Percentiles rank a stretch among this genome's conserved stretches.
Conservation (phyloP, 2,329 filamentous ascomycete genomes). For the Blastomyces silverae region DNA sequence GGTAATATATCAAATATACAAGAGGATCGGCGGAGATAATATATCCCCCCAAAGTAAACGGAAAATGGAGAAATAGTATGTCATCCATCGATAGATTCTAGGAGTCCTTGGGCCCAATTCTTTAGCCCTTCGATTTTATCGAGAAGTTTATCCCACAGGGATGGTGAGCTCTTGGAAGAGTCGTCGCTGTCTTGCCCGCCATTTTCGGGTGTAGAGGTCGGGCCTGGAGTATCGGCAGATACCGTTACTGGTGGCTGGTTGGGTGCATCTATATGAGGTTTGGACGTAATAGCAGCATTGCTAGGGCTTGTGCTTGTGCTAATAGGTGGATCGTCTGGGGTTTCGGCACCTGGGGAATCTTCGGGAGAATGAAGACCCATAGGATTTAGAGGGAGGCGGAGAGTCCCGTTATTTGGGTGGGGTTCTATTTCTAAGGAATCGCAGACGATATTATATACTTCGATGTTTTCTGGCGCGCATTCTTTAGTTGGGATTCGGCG, state of each 20-base stretch:
- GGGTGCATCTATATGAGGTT: not conserved
- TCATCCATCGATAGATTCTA: not conserved
- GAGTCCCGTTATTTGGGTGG: slow-evolving; percentile 77
- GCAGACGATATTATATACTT: slow-evolving; percentile 92
- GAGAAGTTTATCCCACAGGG: slow-evolving; percentile 33
- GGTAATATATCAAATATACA: not conserved
- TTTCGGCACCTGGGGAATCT: slow-evolving; percentile 28
- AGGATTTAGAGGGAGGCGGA: slow-evolving; percentile 47
- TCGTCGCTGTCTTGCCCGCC: slow-evolving; percentile 22
- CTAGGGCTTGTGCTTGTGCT: slow-evolving; percentile 10
- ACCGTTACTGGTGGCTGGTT: not conserved
- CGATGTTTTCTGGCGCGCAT: slow-evolving; percentile 65
- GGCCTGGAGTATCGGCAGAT: not conserved
- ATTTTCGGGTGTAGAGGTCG: not conserved
- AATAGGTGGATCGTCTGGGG: slow-evolving; percentile 31
- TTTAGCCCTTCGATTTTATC: slow-evolving; percentile 33
- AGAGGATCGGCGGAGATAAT: not conserved
- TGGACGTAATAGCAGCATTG: slow-evolving; percentile 15
- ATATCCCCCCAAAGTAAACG: not conserved
- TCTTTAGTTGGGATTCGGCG: slow-evolving; percentile 13
- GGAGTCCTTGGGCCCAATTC: slow-evolving; percentile 32
- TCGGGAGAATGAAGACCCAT: slow-evolving; percentile 42
- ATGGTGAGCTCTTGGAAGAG: slow-evolving; percentile 22
- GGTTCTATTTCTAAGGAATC: slow-evolving; percentile 72
- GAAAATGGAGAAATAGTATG: not conserved